phyloP scores from a whole-genome alignment of 768 basidiomycete genomes.

The Trametes villosa region DNA sequence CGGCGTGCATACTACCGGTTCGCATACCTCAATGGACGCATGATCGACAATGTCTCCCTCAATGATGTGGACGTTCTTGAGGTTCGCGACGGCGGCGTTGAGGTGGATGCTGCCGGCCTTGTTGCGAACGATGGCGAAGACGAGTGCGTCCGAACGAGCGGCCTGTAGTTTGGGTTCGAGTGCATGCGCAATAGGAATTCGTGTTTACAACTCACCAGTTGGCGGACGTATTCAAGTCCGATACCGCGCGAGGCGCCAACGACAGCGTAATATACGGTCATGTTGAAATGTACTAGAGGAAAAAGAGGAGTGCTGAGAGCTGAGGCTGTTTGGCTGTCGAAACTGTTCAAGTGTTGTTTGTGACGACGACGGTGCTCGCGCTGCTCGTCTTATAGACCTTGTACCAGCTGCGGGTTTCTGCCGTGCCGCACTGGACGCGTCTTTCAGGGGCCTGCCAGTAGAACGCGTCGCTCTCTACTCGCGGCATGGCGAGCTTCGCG shows the following conservation, averaged over 20 bases:
- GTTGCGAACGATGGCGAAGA: slow-evolving; percentile 31
- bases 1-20: not conserved
- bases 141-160: slow-evolving; percentile 18
- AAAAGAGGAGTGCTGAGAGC: too few species aligned
- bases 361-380: too few species aligned
- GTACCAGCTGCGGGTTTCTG: too few species aligned
- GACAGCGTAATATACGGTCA: too few species aligned
- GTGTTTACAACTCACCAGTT: slow-evolving; percentile 12
- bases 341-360: too few species aligned
- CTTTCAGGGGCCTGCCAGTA: too few species aligned
- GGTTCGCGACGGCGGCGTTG: not conserved
- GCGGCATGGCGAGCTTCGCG: too few species aligned
- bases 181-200: not conserved
- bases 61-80: slow-evolving; percentile 39
- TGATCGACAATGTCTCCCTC: slow-evolving; percentile 42
- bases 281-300: too few species aligned
- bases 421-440: too few species aligned
- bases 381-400: too few species aligned
- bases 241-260: slow-evolving; percentile 30
- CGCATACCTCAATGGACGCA: slow-evolving; percentile 35
- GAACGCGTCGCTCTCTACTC: too few species aligned
- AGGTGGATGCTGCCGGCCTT: slow-evolving; percentile 15
- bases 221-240: slow-evolving; percentile 24
- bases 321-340: too few species aligned
- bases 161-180: slow-evolving; percentile 5